Conservation (phyloP, 345 rosid genomes). For the Trapa bicornis region DNA sequence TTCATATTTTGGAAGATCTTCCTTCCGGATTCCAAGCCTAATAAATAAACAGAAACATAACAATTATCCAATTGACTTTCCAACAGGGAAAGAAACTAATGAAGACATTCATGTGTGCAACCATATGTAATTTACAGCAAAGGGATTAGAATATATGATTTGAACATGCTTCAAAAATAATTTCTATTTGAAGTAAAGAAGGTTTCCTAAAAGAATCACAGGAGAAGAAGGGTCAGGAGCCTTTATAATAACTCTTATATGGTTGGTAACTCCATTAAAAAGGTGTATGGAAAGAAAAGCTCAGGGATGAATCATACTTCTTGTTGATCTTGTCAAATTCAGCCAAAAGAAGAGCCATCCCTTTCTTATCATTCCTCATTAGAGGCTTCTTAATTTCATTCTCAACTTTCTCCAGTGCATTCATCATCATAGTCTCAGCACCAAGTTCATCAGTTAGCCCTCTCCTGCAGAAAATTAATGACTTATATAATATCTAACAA, state of each 20-base stretch:
- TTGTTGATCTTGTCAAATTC: constrained; percentile 87
- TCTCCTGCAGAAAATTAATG: constrained; percentile 40
- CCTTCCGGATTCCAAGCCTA: constrained; percentile 80
- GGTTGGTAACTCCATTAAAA: neutral
- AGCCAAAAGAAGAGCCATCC: constrained; percentile 70
- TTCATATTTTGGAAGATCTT: constrained; percentile 87
- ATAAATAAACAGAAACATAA: neutral
- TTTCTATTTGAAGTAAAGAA: neutral
- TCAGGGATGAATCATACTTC: constrained; percentile 34
- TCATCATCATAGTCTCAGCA: constrained; percentile 91
- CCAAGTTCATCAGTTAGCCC: constrained; percentile 77
- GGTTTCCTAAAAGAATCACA: neutral
- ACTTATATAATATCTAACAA: neutral
- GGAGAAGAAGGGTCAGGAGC: neutral
- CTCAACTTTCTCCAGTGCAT: constrained; percentile 88
- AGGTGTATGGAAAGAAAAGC: neutral
- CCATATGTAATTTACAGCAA: neutral
- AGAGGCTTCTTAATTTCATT: constrained; percentile 88
- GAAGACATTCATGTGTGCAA: neutral
- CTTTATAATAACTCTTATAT: neutral
- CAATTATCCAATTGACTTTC: neutral
- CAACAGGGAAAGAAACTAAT: neutral
- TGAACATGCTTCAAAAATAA: neutral
- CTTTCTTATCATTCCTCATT: constrained; percentile 82
- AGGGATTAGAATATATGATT: neutral